Conservation (phyloP, 2,329 filamentous ascomycete genomes). For the Ceratocystis diversiconidia region DNA sequence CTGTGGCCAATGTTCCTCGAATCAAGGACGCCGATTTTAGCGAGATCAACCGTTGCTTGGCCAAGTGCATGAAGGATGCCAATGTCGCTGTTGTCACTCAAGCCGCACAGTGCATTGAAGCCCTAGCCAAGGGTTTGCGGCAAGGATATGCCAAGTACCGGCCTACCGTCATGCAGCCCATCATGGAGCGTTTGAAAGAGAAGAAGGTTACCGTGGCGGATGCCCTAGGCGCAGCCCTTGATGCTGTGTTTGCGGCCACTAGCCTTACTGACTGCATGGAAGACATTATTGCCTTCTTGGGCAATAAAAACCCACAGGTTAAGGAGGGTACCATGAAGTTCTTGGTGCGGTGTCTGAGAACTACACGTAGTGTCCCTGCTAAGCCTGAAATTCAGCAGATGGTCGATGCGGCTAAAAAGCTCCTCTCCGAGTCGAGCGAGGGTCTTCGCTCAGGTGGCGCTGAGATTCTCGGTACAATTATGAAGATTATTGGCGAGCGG, state of each 20-base stretch:
- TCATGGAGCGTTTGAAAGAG: conserved; percentile 92
- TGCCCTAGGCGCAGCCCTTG: conserved; percentile 71
- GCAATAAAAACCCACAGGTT: conserved; percentile 93
- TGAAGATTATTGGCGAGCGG: conserved; percentile 97
- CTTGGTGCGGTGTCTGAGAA: conserved; percentile 72
- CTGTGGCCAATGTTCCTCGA: conserved; percentile 64
- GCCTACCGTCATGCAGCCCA: conserved; percentile 65
- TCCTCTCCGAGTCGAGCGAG: conserved; percentile 79
- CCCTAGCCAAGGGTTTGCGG: conserved; percentile 72
- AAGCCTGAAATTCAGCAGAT: conserved; percentile 74
- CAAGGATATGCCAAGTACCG: conserved; percentile 69
- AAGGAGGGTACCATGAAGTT: conserved; percentile 94
- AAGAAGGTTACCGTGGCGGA: conserved; percentile 87
- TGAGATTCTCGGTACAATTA: conserved; percentile 81
- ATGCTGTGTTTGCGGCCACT: conserved; percentile 52
- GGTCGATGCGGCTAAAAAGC: conserved; percentile 77
- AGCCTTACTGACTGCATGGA: conserved; percentile 75
- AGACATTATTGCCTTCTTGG: conserved; percentile 70
- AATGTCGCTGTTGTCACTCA: conserved; percentile 90
- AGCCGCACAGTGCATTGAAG: conserved; percentile 83
- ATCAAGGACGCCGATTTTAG: conserved; percentile 86
- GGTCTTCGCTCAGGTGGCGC: conserved; percentile 76
- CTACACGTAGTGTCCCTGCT: conserved; percentile 66
- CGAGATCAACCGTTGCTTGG: conserved; percentile 68
- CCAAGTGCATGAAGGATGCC: conserved; percentile 97